A percentile compares a stretch with the other conserved stretches of the same genome.
Conservation (phyloP, 257 asterid species). For the Ilex aquifolium region DNA sequence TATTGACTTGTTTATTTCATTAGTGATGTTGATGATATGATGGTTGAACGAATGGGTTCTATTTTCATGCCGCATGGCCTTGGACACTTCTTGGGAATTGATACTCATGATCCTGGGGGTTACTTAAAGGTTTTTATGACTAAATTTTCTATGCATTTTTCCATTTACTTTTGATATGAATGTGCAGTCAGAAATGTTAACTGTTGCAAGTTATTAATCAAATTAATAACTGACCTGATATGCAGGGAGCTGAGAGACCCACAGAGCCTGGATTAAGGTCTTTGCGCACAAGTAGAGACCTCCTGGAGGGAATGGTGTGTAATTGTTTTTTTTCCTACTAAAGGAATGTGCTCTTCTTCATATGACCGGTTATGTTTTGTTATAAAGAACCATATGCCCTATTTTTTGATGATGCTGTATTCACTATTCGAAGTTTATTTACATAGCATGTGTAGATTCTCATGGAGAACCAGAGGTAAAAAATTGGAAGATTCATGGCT, state of each 20-base stretch:
- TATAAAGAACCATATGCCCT: too few species aligned
- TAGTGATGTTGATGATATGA: slow-evolving; percentile 82
- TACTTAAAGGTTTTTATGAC: slow-evolving; percentile 58
- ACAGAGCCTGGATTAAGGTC: slow-evolving; percentile 77
- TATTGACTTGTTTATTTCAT: slow-evolving; percentile 17
- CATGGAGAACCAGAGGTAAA: too few species aligned
- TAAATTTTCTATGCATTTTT: background rate
- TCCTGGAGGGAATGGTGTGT: slow-evolving; percentile 85
- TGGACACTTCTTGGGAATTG: slow-evolving; percentile 94
- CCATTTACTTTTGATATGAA: background rate
- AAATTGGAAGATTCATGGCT: too few species aligned
- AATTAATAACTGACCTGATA: slow-evolving; percentile 4
- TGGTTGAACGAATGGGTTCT: slow-evolving; percentile 71
- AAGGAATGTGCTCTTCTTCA: too few species aligned
- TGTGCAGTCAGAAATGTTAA: background rate
- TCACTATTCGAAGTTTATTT: too few species aligned
- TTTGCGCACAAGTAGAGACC: slow-evolving; percentile 83
- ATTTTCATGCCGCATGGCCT: slow-evolving; percentile 93
- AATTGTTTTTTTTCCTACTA: background rate
- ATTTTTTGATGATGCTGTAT: too few species aligned
- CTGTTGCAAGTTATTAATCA: too few species aligned
- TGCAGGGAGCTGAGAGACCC: slow-evolving; percentile 84
- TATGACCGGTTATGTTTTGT: too few species aligned
- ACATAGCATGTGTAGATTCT: too few species aligned
- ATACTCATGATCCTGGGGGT: slow-evolving; percentile 98